Evolutionary conservation across 192 early-diverging fungal genomes (phyloP), one percentile per base, ranked within the genome.

Genomic region (Haplosporangium gracile): DNA sequence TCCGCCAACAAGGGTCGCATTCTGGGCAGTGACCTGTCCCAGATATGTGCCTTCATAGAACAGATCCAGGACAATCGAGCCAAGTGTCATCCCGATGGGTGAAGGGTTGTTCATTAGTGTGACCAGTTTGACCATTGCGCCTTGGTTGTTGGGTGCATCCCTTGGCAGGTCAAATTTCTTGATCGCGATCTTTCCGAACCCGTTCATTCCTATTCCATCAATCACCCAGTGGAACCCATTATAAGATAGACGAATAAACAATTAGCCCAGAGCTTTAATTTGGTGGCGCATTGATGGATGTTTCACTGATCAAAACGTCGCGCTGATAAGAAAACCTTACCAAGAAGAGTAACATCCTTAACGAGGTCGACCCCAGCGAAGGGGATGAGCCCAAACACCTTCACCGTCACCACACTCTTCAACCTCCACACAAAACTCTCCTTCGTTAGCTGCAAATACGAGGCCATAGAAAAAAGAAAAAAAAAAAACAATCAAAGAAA

Each of bases 61-160:
- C 39, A 83, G 51, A 22, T 85, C 81, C 36, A 91, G 83, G 0
- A 71, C 72, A 71, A 92, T 73, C 76, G 78, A 77, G 10, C 81
- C 81, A 26, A 93, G 81, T 13, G 82, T 72, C 55, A 93, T 83
- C 49, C 89, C 90, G 68, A 92, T 75, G 45, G 82, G 85, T 39
- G 81, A 91, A n/a, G 93, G 92, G 88, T 91, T 94, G 9, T 88
- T 90, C 53, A 92, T 83, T 32, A 89, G 87, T 29, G 91, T 94
- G 9, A 86, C 89, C 73, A 93, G 89, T 55, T 73, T 45, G 53
- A 95, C 90, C 63, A 82, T 89, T 82, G 94, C 93, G 73, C 89
- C 93, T 29, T 40, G 47, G 74, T 90, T 94, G 16, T 92, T 88
- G 49, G 83, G 85, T 45, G 82, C 88, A 70, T 82, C 73, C 18